Conservation (phyloP, 768 basidiomycete species). For the Naganishia onofrii region DNA sequence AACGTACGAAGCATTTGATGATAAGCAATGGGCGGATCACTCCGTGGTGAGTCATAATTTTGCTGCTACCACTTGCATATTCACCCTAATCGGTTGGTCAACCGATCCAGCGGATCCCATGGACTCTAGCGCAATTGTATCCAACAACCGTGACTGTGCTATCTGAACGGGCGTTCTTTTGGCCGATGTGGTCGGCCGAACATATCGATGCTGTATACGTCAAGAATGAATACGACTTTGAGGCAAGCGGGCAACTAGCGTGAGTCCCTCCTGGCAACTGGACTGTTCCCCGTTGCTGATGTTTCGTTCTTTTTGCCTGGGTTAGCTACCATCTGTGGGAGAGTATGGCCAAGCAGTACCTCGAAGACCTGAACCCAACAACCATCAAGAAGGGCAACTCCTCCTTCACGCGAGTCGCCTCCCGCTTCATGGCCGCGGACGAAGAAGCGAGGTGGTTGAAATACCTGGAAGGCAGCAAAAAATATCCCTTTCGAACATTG, state of each 20-base stretch:
- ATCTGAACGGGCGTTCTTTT: conserved; percentile 53
- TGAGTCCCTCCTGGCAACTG: conserved; percentile 20
- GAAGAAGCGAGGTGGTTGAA: conserved; percentile 17
- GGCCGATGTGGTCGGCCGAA: conserved; percentile 52
- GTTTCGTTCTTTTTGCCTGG: background rate
- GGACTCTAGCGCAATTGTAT: conserved; percentile 48
- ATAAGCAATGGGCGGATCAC: conserved; percentile 45
- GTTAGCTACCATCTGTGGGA: conserved; percentile 44
- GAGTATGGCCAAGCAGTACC: conserved; percentile 43
- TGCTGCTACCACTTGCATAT: no score
- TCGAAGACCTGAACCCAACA: conserved; percentile 43
- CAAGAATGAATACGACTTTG: conserved; percentile 41
- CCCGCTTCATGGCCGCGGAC: conserved; percentile 31
- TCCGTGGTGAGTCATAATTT: conserved; percentile 39
- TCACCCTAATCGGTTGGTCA: background rate
- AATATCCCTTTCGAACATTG: background rate
- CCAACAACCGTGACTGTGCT: conserved; percentile 52
- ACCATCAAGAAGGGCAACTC: conserved; percentile 42
- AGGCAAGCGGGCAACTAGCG: conserved; percentile 43
- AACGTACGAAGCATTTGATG: conserved; percentile 44
- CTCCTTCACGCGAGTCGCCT: conserved; percentile 47
- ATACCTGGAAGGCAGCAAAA: conserved; percentile 7
- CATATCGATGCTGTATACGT: conserved; percentile 44
- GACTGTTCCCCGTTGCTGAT: background rate
- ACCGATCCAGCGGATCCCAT: conserved; percentile 40